phyloP scores from a whole-genome alignment of 176 grass and related monocot genomes.

The Secale cereale region DNA sequence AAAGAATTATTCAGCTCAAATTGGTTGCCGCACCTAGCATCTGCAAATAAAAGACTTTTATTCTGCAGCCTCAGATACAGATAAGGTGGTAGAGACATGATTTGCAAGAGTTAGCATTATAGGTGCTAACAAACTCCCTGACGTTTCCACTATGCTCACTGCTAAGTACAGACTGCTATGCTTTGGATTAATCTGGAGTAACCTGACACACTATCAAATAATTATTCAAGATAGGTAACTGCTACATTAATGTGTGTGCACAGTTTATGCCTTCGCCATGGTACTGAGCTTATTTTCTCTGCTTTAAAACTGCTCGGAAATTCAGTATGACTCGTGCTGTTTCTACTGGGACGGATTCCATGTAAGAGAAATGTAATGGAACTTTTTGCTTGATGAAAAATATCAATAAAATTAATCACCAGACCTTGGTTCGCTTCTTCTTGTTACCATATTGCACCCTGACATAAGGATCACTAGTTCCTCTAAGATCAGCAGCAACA shows the following conservation, averaged over 20 bases:
- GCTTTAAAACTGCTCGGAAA: background rate
- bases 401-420: background rate
- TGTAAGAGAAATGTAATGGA: background rate
- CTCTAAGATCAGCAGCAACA: slow-evolving; percentile 92
- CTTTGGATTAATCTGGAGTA: background rate
- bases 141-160: background rate
- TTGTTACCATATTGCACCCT: slow-evolving; percentile 85
- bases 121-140: background rate
- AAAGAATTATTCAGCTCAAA: slow-evolving; percentile 10
- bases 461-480: slow-evolving; percentile 95
- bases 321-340: background rate
- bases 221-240: background rate
- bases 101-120: background rate
- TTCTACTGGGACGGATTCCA: background rate
- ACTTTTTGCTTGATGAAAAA: background rate
- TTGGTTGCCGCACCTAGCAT: background rate
- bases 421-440: slow-evolving; percentile 89
- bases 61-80: background rate
- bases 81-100: background rate
- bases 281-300: background rate
- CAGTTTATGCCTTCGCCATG: background rate
- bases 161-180: background rate
- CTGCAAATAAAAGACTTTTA: background rate
- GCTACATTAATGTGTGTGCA: background rate
- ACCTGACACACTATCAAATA: background rate